Evolutionary conservation across 2,329 filamentous ascomycete genomes (phyloP).

Genomic region (Plectosphaerella plurivora): DNA sequence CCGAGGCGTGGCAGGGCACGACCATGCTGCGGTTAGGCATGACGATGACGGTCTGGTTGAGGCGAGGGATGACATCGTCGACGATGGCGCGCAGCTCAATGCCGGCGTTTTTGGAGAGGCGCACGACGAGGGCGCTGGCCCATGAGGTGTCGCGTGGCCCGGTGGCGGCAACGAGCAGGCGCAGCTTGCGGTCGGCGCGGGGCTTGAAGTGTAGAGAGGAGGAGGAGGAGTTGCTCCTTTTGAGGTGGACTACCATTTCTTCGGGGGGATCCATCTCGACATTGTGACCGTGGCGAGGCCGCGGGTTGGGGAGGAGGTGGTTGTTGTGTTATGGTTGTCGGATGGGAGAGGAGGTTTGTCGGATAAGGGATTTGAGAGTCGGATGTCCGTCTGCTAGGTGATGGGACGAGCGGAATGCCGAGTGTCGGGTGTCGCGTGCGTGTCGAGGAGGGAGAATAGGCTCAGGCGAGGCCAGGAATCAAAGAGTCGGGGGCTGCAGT

Average conservation of each 20-base stretch:
- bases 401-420: background rate
- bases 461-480: background rate
- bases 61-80: conserved; percentile 59
- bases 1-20: conserved; percentile 21
- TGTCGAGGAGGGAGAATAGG: background rate
- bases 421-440: background rate
- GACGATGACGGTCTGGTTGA: conserved; percentile 59
- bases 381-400: background rate
- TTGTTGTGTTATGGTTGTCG: background rate
- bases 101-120: conserved; percentile 60
- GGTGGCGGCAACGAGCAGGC: conserved; percentile 62
- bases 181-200: conserved; percentile 40
- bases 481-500: background rate
- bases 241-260: conserved; percentile 3
- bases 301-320: background rate
- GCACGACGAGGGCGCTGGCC: conserved; percentile 61
- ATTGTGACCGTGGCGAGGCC: background rate
- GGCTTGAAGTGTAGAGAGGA: conserved; percentile 30
- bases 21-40: conserved; percentile 50
- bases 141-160: conserved; percentile 61
- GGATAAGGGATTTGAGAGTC: background rate
- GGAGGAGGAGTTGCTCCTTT: conserved; percentile 20
- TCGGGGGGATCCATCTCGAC: conserved; percentile 3
- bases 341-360: background rate
- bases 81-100: conserved; percentile 60